Evolutionary conservation across 2,329 filamentous ascomycete species (phyloP), one percentile per base, ranked within the genome.

Genomic region (Nemania sp.): DNA sequence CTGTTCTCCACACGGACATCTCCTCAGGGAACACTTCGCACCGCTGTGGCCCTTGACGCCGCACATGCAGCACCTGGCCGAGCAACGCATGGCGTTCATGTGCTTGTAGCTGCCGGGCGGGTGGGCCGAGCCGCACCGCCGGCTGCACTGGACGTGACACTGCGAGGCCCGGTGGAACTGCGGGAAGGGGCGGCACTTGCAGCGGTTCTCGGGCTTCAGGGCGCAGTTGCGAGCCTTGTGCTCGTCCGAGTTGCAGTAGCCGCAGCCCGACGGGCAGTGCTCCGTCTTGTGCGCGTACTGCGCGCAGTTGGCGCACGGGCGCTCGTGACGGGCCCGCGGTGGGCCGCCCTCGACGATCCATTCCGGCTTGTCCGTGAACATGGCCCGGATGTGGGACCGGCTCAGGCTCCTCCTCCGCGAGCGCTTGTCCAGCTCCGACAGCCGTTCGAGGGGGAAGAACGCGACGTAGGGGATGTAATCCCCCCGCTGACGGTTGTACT

Each of bases 41-140:
- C 76, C 76, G 25, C 69, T 70, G 59, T 79, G 76, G 2, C 74
- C 75, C 18, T 61, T 65, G 3, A 73, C 55, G n/a, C 77, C 77
- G 58, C 77, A 79, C 76, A 79, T 78, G 62, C 76, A 78, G 63
- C 77, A 79, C 17, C 77, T 71, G 15, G 65, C 49, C 17, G 63
- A 61, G 65, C 76, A 79, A 2, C 68, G 67, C 71, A 79, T 78
- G 45, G 76, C 76, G 45, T 72, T 75, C 29, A 65, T 67, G 61
- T 77, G 73, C 47, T 66, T 68, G 63, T 66, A 67, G 46, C 69
- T 66, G 6, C 72, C 72, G 5, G 54, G 45, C 10, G 54, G 53
- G 9, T 63, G 18, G 15, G 40, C 21, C 5, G 45, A 50, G n/a
- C 74, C 75, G 35, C 76, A 78, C 12, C 60, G 57, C 42, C 73